phyloP scores from a whole-genome alignment of 345 rosid genomes.

The Arabis hirsuta region DNA sequence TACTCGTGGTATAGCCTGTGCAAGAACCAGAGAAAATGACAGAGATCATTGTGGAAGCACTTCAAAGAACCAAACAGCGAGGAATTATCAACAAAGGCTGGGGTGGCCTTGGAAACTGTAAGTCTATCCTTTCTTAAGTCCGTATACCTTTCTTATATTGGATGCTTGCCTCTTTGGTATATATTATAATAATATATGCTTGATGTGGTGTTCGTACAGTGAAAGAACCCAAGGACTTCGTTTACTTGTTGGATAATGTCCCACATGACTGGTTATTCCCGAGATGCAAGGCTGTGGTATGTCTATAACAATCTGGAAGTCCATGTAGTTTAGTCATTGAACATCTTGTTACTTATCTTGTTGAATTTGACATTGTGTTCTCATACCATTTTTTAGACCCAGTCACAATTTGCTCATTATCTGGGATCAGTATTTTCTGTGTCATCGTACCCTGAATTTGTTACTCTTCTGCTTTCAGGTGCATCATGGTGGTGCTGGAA shows the following conservation, averaged over 20 bases:
- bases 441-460: constrained; percentile 3
- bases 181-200: background rate
- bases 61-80: constrained; percentile 80
- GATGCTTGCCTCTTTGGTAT: constrained; percentile 25
- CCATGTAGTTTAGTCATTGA: background rate
- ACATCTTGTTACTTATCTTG: background rate
- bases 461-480: constrained; percentile 58
- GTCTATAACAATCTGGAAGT: constrained; percentile 37
- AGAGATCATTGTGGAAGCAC: constrained; percentile 73
- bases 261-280: constrained; percentile 99
- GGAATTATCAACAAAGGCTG: constrained; percentile 99
- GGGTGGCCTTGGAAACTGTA: constrained; percentile 97
- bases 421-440: constrained; percentile 1
- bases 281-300: constrained; percentile 99
- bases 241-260: constrained; percentile 85
- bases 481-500: constrained; percentile 99
- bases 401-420: background rate
- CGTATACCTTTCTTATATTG: background rate
- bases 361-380: background rate
- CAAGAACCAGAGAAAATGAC: constrained; percentile 93
- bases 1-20: constrained; percentile 64
- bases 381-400: background rate
- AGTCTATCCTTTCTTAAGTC: constrained; percentile 38
- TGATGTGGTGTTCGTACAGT: constrained; percentile 56
- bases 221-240: constrained; percentile 81